A percentile compares a stretch with the other conserved stretches of the same genome.
phyloP scores from a whole-genome alignment of 345 rosid genomes.

The Raphanus sativus region DNA sequence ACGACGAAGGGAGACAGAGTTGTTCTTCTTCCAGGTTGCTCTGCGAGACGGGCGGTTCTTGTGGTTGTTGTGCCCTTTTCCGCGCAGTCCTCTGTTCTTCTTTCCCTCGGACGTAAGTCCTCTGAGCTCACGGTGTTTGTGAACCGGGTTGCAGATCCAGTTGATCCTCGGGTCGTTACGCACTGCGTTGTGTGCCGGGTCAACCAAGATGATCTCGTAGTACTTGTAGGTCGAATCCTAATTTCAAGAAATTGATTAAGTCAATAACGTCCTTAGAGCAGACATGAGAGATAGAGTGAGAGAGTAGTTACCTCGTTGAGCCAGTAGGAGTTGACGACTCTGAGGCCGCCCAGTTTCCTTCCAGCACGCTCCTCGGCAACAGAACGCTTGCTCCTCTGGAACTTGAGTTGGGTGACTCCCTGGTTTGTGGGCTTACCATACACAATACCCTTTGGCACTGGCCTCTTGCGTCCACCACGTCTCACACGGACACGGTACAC shows the following conservation, averaged over 20 bases:
- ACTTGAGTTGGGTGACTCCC: not conserved
- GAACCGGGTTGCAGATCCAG: not conserved
- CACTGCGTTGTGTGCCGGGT: not conserved
- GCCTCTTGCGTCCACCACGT: slow-evolving; percentile 1
- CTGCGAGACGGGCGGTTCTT: not conserved
- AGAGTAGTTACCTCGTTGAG: not conserved
- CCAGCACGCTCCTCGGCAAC: slow-evolving; percentile 1
- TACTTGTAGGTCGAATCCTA: not conserved
- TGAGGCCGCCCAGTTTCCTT: not conserved
- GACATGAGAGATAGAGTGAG: not conserved
- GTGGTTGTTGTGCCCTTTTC: not conserved
- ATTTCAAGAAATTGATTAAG: not conserved
- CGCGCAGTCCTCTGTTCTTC: not conserved
- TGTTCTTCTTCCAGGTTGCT: not conserved
- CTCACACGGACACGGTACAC: not conserved
- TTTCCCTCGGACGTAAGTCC: not conserved
- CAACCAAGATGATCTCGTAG: not conserved
- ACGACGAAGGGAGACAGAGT: not conserved
- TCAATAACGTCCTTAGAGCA: not conserved
- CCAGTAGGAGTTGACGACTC: not conserved
- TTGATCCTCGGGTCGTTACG: not conserved
- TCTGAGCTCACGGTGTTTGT: not conserved
- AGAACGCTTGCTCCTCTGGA: not conserved
- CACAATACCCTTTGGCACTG: not conserved
- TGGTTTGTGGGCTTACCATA: not conserved